phyloP scores from a whole-genome alignment of 192 early-diverging fungal genomes.

The Spizellomyces sp. region DNA sequence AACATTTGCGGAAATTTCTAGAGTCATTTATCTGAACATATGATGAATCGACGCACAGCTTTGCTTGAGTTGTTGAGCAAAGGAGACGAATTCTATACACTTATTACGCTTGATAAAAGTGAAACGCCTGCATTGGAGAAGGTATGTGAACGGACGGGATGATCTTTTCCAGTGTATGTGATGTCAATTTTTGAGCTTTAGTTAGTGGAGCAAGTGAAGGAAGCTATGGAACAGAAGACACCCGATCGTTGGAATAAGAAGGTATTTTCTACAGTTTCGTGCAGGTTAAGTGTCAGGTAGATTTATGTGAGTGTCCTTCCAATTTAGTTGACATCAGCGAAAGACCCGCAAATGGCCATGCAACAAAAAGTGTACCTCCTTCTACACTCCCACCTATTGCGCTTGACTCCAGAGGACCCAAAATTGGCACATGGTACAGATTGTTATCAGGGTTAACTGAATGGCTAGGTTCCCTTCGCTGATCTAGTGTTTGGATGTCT shows the following conservation, averaged over 20 bases:
- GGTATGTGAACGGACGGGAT: conserved; percentile 1
- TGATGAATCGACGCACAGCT: conserved; percentile 36
- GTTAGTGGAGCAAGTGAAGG: conserved; percentile 43
- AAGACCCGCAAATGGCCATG: conserved; percentile 44
- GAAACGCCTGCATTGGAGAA: conserved; percentile 42
- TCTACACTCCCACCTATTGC: conserved; percentile 82
- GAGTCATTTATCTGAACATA: background rate
- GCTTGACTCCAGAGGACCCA: conserved; percentile 64
- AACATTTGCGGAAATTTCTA: background rate
- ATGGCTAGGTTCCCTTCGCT: no score
- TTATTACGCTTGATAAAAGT: conserved; percentile 19
- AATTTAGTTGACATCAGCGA: conserved; percentile 2
- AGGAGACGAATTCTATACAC: conserved; percentile 69
- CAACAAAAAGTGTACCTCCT: conserved; percentile 61
- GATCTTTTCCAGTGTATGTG: background rate
- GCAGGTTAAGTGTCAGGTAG: no score
- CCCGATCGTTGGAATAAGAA: conserved; percentile 66
- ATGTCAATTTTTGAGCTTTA: background rate
- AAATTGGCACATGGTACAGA: conserved; percentile 35
- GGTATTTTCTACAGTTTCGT: conserved; percentile 8
- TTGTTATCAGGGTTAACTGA: no score
- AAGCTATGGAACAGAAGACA: conserved; percentile 57
- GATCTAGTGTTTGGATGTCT: background rate
- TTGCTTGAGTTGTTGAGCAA: conserved; percentile 76
- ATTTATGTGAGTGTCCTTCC: no score